Base-by-base conservation (phyloP, 768 basidiomycete species). In the Mycena leptocephala region DNA sequence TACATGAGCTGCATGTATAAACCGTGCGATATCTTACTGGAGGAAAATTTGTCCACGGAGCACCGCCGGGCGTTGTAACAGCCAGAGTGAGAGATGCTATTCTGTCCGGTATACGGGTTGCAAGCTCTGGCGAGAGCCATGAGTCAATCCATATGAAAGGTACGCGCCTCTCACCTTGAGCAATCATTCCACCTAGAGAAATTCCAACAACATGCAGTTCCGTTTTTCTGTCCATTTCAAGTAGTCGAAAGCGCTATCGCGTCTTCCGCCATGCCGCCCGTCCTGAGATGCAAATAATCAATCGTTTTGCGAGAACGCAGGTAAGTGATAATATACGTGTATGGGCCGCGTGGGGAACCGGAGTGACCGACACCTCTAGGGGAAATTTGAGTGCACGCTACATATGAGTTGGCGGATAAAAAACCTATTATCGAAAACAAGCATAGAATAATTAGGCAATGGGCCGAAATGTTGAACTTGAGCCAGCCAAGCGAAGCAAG, bases 131-230 rank as follows among this genome's bases (percentile, higher is more conserved):
- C 6, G 11, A 35, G 6, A 13, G 26, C 10, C n/a, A 48, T 68
- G 20, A 67, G 26, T 39, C 30, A 20, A 53, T 66, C 9, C 24
- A 37, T 7, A 14, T 55, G 10, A 14, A 14, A 13, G 16, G 14
- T n/a, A 26, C 10, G 26, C 3, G 64, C 18, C 16, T 70, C 78
- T 37, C 74, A 93, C 94, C 93, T 85, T 95, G 94, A 0, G 94
- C 91, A 63, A 95, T 95, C 95, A 96, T 96, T 6, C 95, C 95
- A 2, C 96, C 96, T 6, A 97, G 82, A 46, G 94, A 95, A 28
- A 91, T 84, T 10, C 96, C 94, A 26, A 96, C 93, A 37, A 96
- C 83, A 79, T 96, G 93, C 8, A 97, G 55, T 61, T 89, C 88
- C 90, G 89, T 13, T 90, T 84, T 9, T 81, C 87, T 0, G 90